Evolutionary conservation across 352 stramenopile genomes (phyloP).

Genomic region (Pythium pyrilobum): DNA sequence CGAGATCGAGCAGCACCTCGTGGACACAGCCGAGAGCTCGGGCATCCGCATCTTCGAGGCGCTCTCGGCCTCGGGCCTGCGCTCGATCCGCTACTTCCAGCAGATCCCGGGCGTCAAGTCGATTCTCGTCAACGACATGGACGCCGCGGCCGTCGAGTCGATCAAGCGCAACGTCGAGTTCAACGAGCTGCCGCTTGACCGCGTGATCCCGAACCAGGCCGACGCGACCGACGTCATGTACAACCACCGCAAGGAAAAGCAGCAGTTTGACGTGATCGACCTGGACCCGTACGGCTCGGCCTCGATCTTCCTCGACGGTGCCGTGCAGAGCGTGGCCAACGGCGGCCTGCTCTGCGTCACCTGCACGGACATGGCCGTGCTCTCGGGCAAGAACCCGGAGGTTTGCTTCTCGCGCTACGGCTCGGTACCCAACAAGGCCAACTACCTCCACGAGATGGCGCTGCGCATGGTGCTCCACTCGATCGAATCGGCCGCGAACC

Average conservation of each 20-base stretch:
- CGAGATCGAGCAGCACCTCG: conserved; percentile 68
- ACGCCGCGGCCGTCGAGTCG: conserved; percentile 92
- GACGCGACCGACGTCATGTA: conserved; percentile 88
- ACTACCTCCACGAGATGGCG: conserved; percentile 87
- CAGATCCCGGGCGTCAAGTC: conserved; percentile 97
- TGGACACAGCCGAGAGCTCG: conserved; percentile 52
- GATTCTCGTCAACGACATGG: conserved; percentile 99
- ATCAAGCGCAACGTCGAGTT: conserved; percentile 95
- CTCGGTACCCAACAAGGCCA: conserved; percentile 81
- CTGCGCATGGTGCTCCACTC: conserved; percentile 93
- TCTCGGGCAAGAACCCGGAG: conserved; percentile 85
- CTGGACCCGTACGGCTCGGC: conserved; percentile 99
- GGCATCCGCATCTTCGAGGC: conserved; percentile 98
- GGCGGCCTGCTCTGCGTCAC: conserved; percentile 99
- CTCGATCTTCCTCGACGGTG: conserved; percentile 97
- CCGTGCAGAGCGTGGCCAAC: conserved; percentile 93
- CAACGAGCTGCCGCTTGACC: conserved; percentile 77
- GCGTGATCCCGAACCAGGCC: conserved; percentile 80
- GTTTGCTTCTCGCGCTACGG: conserved; percentile 88
- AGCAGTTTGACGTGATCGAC: conserved; percentile 99
- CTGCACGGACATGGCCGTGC: conserved; percentile 98
- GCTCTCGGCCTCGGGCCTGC: conserved; percentile 96
- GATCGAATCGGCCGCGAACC: conserved; percentile 92
- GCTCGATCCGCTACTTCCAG: conserved; percentile 99
- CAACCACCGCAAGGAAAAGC: conserved; percentile 73